Evolutionary conservation across 2,329 filamentous ascomycete species (phyloP), one percentile per base, ranked within the genome.

Genomic region (Fusarium agapanthi): DNA sequence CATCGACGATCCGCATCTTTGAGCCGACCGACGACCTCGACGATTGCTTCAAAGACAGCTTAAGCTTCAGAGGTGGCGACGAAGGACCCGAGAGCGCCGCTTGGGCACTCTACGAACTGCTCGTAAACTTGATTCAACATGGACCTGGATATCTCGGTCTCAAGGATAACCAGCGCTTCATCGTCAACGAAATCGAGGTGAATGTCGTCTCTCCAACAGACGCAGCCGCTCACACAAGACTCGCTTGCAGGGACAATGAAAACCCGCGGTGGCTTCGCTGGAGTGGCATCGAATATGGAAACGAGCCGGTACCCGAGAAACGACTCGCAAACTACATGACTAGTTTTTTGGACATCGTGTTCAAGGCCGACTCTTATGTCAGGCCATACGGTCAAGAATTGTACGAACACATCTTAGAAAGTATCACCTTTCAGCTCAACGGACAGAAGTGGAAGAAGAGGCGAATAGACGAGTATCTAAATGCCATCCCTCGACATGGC

Each of bases 1-100:
- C 41, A 6, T 50, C 53, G 22, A 61, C 47, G 0, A 8, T 73
- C 5, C 70, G 70, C 12, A 50, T 73, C 3, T 73, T 73, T 30
- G 44, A 61, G 5, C 65, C 65, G 7, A 58, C 65, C 3, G 45
- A 58, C 3, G 57, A 67, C 6, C 57, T 73, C 0, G 35, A 62
- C 3, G 14, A n/a, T 14, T 37, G 40, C 11, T 72, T 69, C 9
- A n/a, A 26, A 4, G 7, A 37, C 5, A 69, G 55, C 9, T 10
- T 69, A 5, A 12, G 7, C 13, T 71, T 71, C 26, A 3, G 1
- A 8, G 30, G 30, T n/a, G 40, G 62, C 1, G 8, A 15, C 12
- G 40, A 35, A 16, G 67, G 63, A 22, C 55, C 50, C 2, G 24
- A 54, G 20, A 0, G 4, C 2, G 69, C 44, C 0, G 32, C 38